A percentile compares a stretch with the other conserved stretches of the same genome.
phyloP scores from a whole-genome alignment of 805 yeast genomes.

The Limtongia smithiae region DNA sequence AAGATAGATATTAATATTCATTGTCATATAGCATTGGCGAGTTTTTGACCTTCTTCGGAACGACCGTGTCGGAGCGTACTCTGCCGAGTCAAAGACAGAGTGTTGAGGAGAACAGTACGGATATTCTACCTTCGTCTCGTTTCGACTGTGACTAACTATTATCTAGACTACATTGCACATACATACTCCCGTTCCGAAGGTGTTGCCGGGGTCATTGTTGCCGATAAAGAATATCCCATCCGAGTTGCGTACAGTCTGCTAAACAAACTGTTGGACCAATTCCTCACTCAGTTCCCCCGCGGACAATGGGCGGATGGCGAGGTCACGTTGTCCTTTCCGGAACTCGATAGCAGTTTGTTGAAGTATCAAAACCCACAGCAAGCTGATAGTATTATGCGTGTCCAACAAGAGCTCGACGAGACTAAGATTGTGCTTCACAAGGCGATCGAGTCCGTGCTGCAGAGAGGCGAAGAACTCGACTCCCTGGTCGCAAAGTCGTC shows the following conservation, averaged over 20 bases:
- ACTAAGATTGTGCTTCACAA: conserved; percentile 94
- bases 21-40: conserved; percentile 60
- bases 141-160: not conserved
- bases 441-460: conserved; percentile 89
- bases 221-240: conserved; percentile 94
- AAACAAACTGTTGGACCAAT: conserved; percentile 88
- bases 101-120: conserved; percentile 63
- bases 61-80: conserved; percentile 87
- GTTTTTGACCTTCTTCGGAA: conserved; percentile 91
- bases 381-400: conserved; percentile 95
- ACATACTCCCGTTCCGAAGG: conserved; percentile 89
- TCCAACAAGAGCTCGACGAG: conserved; percentile 96
- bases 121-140: not conserved
- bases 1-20: not conserved
- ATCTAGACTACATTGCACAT: conserved; percentile 72
- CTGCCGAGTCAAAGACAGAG: conserved; percentile 86
- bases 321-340: conserved; percentile 46
- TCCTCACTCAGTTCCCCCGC: conserved; percentile 74
- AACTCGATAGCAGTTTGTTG: conserved; percentile 63
- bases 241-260: conserved; percentile 93
- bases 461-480: conserved; percentile 94
- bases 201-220: conserved; percentile 81
- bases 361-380: conserved; percentile 96
- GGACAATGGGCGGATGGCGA: conserved; percentile 52
- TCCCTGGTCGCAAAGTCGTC: conserved; percentile 92